Base-by-base conservation (phyloP, 2,329 filamentous ascomycete genomes). In the Clonostachys chloroleuca region DNA sequence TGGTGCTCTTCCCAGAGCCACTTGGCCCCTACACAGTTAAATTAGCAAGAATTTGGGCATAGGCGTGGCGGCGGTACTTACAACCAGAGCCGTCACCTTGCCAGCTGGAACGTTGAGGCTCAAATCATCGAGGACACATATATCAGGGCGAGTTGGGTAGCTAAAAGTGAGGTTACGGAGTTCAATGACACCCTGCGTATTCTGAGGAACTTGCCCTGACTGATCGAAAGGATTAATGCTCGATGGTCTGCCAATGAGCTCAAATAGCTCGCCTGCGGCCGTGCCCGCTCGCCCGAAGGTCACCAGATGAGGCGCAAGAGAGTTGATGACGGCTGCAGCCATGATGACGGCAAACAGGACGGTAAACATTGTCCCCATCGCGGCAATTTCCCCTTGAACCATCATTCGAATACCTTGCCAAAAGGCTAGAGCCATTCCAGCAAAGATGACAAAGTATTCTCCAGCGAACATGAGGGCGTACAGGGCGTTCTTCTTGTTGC, bases 1-100 rank as follows among this genome's bases (percentile, higher is more conserved):
- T 69, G 1, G 78, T 83, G 41, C 75, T 80, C 53, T 83, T 83
- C 12, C 80, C 80, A 5, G 70, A 78, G 0, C 81, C 81, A 17
- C 76, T 81, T 3, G 75, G 65, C 0, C 81, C 81, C 24, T 30
- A 9, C 2, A 30, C 3, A 30, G 4, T 10, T 10, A 1, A 30
- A 30, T 30, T 30, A 30, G 24, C 8, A 30, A 30, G 24, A 5
- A 3, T 30, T 30, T 10, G 24, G 24, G 24, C 9, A 10, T 3
- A 10, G 24, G 24, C 8, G 9, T 10, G 8, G 3, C 2, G 24
- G 24, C 9, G 24, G 24, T 2, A 30, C 24, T 30, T 10, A 30
- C 24, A 7, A 84, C 78, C 6, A 82, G 67, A 3, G 79, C 79
- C 1, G 76, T 80, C 0, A 70, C 69, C 49, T 74, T 73, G 14